phyloP scores from a whole-genome alignment of 495 filamentous ascomycete genomes.

The Podospora didyma region DNA sequence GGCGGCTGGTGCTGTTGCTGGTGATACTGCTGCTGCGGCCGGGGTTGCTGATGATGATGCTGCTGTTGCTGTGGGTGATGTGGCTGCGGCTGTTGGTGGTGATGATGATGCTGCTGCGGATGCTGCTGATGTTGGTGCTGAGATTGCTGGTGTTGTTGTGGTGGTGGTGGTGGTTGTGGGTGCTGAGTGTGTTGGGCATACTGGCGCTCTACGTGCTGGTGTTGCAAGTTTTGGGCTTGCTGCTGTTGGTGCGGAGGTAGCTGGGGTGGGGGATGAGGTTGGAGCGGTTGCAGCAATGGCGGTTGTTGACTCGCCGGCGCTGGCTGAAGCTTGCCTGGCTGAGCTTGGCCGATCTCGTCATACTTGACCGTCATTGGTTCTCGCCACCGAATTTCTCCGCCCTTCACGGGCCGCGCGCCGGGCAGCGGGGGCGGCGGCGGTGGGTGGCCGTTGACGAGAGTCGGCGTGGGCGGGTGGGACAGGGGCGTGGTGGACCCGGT shows the following conservation, averaged over 20 bases:
- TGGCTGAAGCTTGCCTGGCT: constrained; percentile 12
- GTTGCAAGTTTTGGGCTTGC: background rate
- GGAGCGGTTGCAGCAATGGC: constrained; percentile 10
- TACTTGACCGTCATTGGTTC: constrained; percentile 21
- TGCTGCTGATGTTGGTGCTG: background rate
- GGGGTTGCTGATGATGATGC: constrained; percentile 6
- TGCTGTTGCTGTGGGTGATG: constrained; percentile 11
- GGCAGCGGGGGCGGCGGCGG: constrained; percentile 1
- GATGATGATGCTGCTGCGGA: background rate
- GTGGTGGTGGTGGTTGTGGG: background rate
- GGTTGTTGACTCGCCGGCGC: background rate
- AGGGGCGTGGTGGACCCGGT: constrained; percentile 9
- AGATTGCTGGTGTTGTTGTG: constrained; percentile 2
- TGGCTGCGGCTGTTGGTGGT: background rate
- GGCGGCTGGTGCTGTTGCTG: background rate
- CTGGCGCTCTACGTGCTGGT: background rate
- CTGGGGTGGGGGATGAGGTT: constrained; percentile 1
- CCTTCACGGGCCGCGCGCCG: background rate
- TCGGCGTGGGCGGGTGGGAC: constrained; percentile 9
- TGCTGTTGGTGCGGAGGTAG: background rate
- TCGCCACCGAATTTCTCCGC: constrained; percentile 14
- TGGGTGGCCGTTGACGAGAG: constrained; percentile 4
- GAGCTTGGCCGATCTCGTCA: constrained; percentile 16
- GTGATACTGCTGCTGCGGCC: background rate
- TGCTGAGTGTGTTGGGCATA: background rate